Conservation (phyloP, 2,329 filamentous ascomycete species). For the Trichophyton verrucosum region DNA sequence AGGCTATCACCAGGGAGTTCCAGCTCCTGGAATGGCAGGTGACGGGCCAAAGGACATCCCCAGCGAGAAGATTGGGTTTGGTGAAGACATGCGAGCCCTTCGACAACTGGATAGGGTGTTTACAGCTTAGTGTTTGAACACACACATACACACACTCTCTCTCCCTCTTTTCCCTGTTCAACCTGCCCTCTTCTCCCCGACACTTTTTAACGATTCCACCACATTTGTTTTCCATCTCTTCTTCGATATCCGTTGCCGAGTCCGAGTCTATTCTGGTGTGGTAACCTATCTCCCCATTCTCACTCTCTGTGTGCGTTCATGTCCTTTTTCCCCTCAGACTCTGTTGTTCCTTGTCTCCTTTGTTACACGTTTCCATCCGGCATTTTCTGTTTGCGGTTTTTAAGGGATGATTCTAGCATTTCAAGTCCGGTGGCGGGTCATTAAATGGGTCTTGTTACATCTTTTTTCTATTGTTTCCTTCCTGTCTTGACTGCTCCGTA, state of each 20-base stretch:
- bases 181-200: neutral
- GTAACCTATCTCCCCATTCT: neutral
- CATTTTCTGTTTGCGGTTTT: neutral
- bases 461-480: neutral
- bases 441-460: neutral
- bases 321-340: neutral
- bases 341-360: neutral
- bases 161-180: neutral
- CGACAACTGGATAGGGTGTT: conserved; percentile 51
- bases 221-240: neutral
- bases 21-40: neutral
- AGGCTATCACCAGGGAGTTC: neutral
- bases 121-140: conserved; percentile 18
- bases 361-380: neutral
- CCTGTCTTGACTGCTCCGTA: neutral
- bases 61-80: conserved; percentile 44
- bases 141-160: neutral
- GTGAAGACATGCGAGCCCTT: conserved; percentile 53
- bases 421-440: neutral
- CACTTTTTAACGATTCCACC: neutral
- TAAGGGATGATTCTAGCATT: conserved; percentile 3
- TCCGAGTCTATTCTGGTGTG: neutral
- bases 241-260: neutral
- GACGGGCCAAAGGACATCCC: conserved; percentile 43
- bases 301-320: neutral